These are phyloP conservation scores for Ajuga reptans DNA, from an alignment of 305 asterid genomes.

Conservation along the genomic window DNA sequence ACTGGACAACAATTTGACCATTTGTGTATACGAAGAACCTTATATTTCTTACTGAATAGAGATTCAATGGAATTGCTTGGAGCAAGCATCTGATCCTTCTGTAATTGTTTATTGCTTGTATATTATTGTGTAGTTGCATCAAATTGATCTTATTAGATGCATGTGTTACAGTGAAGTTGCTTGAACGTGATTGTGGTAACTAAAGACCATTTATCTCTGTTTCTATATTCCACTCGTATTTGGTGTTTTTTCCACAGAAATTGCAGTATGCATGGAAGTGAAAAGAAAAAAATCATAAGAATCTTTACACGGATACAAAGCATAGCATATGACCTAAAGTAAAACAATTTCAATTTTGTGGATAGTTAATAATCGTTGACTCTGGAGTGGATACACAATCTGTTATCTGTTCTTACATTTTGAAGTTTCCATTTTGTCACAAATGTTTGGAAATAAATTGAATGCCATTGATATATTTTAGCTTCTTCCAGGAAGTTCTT, in stretches of 20 bases:
- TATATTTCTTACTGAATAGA: background rate
- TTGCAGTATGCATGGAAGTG: background rate
- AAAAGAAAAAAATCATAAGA: background rate
- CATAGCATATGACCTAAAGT: constrained; percentile 11
- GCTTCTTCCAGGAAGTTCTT: background rate
- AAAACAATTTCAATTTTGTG: background rate
- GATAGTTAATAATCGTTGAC: background rate
- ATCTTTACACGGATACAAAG: background rate
- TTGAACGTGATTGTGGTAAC: constrained; percentile 6
- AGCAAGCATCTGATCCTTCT: background rate
- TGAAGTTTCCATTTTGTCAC: background rate
- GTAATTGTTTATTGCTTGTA: background rate
- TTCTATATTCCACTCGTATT: background rate
- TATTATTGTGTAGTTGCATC: background rate
- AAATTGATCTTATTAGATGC: constrained; percentile 4
- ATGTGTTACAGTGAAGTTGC: background rate
- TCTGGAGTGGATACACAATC: background rate
- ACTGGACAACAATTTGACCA: background rate
- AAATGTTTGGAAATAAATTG: background rate
- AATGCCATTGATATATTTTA: background rate
- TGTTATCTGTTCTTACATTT: background rate
- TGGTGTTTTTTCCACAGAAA: background rate
- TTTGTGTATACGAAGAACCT: background rate
- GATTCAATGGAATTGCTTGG: background rate
- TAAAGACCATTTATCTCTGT: background rate